Evolutionary conservation across 2,329 filamentous ascomycete species (phyloP), one percentile per base, ranked within the genome.

Genomic region (Fusarium burgessii): DNA sequence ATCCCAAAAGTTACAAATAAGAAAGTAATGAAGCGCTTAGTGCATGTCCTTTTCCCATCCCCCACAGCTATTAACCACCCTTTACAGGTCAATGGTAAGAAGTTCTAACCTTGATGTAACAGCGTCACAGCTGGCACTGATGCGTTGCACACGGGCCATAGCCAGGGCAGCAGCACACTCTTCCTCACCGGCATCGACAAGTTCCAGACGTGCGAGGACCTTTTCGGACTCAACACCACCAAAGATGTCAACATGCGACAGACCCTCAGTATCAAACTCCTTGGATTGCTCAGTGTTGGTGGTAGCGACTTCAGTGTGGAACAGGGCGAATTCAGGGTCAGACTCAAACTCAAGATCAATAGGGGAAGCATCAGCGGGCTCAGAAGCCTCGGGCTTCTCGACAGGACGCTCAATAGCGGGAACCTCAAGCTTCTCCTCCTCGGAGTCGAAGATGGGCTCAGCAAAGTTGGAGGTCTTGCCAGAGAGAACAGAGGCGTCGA

Each of bases 391-490:
- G 3, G 72, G 23, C 68, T 81, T 80, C 69, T 83, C 79, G 11
- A 80, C 71, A 2, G 85, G 85, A 14, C 83, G 81, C 76, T 90
- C 86, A 49, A 89, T 79, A 62, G 87, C 78, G 42, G 84, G 86
- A 70, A 83, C 83, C 75, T 90, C 87, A 4, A 89, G 82, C 84
- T 91, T 88, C 67, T 88, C 86, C 29, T 86, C 81, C 25, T 86
- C 82, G 1, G 79, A 79, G 8, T 81, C 77, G 40, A 84, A 82
- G n/a, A 77, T 75, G 76, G 80, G 81, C 58, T 84, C 84, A 12
- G 87, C 82, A 57, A 88, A 84, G 78, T 85, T 86, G 42, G 86
- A 87, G 0, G 86, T 82, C 86, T 96, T 96, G 76, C 92, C 92
- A 7, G 91, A 91, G n/a, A 96, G 84, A 27, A 87, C 78, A 27